These are phyloP conservation scores for Papiliotrema laurentii DNA, from an alignment of 1,284 basidiomycete species.

Conservation along the genomic window DNA sequence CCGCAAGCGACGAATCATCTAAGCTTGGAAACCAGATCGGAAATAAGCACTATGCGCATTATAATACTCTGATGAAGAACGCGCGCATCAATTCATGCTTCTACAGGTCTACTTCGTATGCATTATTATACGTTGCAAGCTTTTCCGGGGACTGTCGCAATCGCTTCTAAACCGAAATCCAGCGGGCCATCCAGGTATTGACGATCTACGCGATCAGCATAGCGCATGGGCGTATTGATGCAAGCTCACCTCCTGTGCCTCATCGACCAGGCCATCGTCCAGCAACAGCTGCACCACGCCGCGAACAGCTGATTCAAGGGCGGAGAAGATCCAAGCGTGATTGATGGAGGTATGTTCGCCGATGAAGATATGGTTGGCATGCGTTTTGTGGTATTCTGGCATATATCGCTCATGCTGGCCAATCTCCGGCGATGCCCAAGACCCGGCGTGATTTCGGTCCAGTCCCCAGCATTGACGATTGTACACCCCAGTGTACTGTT, in stretches of 20 bases:
- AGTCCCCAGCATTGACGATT: constrained; percentile 22
- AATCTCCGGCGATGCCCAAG: constrained; percentile 21
- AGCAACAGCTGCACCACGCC: constrained; percentile 25
- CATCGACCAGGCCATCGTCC: constrained; percentile 27
- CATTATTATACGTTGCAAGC: too few relatives aligned
- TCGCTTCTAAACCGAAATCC: constrained; percentile 22
- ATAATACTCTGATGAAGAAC: too few relatives aligned
- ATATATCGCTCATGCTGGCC: constrained; percentile 27
- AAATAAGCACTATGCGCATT: not conserved
- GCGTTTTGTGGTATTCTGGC: constrained; percentile 25
- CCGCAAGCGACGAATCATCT: not conserved
- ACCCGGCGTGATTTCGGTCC: constrained; percentile 18
- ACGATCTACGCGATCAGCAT: constrained; percentile 8
- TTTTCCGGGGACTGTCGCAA: too few relatives aligned
- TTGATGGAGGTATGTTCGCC: constrained; percentile 27
- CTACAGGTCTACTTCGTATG: too few relatives aligned
- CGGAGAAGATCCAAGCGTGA: constrained; percentile 26
- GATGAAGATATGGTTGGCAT: constrained; percentile 23
- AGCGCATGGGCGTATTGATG: not conserved
- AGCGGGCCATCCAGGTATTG: constrained; percentile 22
- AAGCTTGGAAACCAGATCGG: not conserved
- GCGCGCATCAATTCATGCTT: too few relatives aligned
- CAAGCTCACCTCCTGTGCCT: constrained; percentile 22
- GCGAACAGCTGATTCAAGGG: constrained; percentile 20
- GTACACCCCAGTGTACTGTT: constrained; percentile 22